Conservation (phyloP, 2,329 filamentous ascomycete genomes). For the Xylariales sp. region DNA sequence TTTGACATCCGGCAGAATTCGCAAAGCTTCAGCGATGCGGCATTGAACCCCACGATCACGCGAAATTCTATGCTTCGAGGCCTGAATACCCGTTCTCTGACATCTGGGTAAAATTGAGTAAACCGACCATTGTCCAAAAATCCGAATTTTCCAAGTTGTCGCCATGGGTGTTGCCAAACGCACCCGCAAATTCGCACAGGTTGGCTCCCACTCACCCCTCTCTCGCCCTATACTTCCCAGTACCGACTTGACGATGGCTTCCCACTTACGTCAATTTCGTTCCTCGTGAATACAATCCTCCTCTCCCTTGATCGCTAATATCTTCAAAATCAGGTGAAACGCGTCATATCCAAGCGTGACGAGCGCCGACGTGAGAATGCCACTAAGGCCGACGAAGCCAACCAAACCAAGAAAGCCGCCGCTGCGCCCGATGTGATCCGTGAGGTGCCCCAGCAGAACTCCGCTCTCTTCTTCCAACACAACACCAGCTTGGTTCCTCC, state of each 20-base stretch:
- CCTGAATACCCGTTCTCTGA: too few species aligned
- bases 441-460: constrained; percentile 78
- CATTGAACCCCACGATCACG: too few species aligned
- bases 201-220: too few species aligned
- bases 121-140: too few species aligned
- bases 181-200: constrained; percentile 92
- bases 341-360: constrained; percentile 78
- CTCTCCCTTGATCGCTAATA: too few species aligned
- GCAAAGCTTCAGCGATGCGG: too few species aligned
- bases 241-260: too few species aligned
- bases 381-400: constrained; percentile 55
- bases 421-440: constrained; percentile 61
- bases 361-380: constrained; percentile 78
- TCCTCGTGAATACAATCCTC: constrained; percentile 9
- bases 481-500: constrained; percentile 68
- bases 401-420: constrained; percentile 52
- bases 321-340: constrained; percentile 76
- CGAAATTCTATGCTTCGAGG: too few species aligned
- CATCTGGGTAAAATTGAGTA: too few species aligned
- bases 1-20: constrained; percentile 8
- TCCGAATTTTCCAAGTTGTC: too few species aligned
- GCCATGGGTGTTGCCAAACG: constrained; percentile 84
- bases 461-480: constrained; percentile 77
- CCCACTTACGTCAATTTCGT: constrained; percentile 13
- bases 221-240: too few species aligned